Percentiles rank a stretch among this genome's conserved stretches.
Conservation (phyloP, 2,329 filamentous ascomycete genomes). For the Paraphoma sp. region DNA sequence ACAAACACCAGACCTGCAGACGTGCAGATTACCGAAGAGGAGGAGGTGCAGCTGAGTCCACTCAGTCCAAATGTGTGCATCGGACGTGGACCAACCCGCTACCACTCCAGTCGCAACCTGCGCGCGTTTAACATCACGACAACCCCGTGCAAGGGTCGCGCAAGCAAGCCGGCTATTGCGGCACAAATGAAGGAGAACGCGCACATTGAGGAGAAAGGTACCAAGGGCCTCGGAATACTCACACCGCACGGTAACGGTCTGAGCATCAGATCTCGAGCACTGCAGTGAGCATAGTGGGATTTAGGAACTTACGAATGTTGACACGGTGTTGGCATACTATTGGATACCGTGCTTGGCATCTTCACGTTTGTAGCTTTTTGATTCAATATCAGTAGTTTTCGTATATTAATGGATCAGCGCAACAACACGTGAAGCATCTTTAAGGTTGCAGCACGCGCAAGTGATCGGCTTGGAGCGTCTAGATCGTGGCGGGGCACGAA, state of each 20-base stretch:
- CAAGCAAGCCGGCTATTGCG: not conserved
- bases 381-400: not conserved
- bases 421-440: not conserved
- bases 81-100: slow-evolving; percentile 32
- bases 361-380: not conserved
- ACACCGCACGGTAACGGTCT: slow-evolving; percentile 10
- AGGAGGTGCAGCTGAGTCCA: slow-evolving; percentile 20
- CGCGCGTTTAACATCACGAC: not conserved
- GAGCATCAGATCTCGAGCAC: slow-evolving; percentile 13
- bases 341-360: not conserved
- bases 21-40: slow-evolving; percentile 7
- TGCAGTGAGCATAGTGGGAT: too few relatives aligned
- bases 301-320: too few relatives aligned
- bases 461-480: too few relatives aligned
- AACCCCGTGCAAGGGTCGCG: slow-evolving; percentile 2
- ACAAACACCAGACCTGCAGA: too few relatives aligned
- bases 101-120: slow-evolving; percentile 12
- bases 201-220: not conserved
- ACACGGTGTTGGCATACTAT: not conserved
- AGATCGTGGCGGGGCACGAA: not conserved
- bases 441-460: not conserved
- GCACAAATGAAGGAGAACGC: slow-evolving; percentile 5
- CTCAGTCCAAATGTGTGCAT: slow-evolving; percentile 41
- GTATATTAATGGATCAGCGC: not conserved
- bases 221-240: not conserved